A percentile compares a stretch with the other conserved stretches of the same genome.
Evolutionary conservation across 1,139 yeast genomes (phyloP).

Genomic region (Diutina scorzettiae): DNA sequence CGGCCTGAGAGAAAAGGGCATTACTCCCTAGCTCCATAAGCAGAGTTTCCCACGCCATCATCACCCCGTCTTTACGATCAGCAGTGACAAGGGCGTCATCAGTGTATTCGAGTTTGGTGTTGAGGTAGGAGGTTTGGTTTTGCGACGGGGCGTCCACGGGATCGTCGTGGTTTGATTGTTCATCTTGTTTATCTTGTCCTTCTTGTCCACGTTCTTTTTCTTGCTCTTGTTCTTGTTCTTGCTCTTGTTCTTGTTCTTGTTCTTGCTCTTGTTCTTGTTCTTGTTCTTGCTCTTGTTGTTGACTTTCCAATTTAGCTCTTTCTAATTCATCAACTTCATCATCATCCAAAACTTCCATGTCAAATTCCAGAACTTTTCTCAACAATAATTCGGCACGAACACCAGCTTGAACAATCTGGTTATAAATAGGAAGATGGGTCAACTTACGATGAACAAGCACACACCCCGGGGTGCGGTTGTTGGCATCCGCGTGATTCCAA

Average conservation of each 20-base stretch:
- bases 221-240: constrained; percentile 6
- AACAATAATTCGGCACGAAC: constrained; percentile 78
- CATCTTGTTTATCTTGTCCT: not conserved
- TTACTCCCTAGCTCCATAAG: constrained; percentile 76
- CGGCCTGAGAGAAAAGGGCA: constrained; percentile 37
- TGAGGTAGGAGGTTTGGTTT: constrained; percentile 52
- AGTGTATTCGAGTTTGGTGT: constrained; percentile 56
- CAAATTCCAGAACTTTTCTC: constrained; percentile 56
- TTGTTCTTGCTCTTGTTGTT: constrained; percentile 6
- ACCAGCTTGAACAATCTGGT: constrained; percentile 70
- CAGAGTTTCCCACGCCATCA: constrained; percentile 94
- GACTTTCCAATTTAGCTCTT: constrained; percentile 6
- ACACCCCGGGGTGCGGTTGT: constrained; percentile 71
- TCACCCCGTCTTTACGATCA: constrained; percentile 75
- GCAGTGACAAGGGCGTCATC: constrained; percentile 64
- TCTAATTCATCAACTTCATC: constrained; percentile 16
- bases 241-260: constrained; percentile 6
- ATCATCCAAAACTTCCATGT: constrained; percentile 30
- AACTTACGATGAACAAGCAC: constrained; percentile 41
- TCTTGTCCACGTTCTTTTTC: constrained; percentile 4
- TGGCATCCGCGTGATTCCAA: constrained; percentile 64
- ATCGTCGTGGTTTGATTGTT: not conserved
- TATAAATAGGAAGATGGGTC: constrained; percentile 30
- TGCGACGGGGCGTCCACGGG: constrained; percentile 43
- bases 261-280: constrained; percentile 7